Conservation (phyloP, 306 rosid genomes). For the Pueraria montana region DNA sequence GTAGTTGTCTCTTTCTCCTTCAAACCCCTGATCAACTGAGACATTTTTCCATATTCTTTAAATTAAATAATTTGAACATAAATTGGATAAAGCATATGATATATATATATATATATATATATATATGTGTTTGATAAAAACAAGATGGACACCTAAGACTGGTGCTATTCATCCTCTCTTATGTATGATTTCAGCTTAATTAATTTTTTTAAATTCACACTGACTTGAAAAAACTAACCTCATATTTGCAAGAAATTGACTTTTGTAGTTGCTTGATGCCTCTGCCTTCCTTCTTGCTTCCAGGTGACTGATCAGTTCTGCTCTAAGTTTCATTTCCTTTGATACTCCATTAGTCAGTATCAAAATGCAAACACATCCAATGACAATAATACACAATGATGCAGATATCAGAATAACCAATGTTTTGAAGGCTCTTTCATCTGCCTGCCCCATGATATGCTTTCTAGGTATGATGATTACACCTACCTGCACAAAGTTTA, state of each 20-base stretch:
- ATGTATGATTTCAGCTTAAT: background rate
- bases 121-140: background rate
- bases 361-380: slow-evolving; percentile 93
- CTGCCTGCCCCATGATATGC: slow-evolving; percentile 95
- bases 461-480: slow-evolving; percentile 93
- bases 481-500: slow-evolving; percentile 81
- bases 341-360: slow-evolving; percentile 97
- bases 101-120: too few relatives aligned
- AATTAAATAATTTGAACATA: background rate
- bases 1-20: background rate
- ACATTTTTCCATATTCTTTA: slow-evolving; percentile 18
- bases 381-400: slow-evolving; percentile 84
- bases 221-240: slow-evolving; percentile 64
- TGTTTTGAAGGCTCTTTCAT: slow-evolving; percentile 91
- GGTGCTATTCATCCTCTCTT: background rate
- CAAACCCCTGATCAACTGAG: slow-evolving; percentile 2
- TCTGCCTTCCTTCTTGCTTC: slow-evolving; percentile 99
- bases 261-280: slow-evolving; percentile 97
- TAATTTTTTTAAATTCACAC: background rate
- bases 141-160: background rate
- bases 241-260: slow-evolving; percentile 98
- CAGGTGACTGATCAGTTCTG: slow-evolving; percentile 92
- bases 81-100: slow-evolving; percentile 19
- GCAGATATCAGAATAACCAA: slow-evolving; percentile 93
- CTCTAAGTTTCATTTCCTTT: slow-evolving; percentile 97